Evolutionary conservation across 2,329 filamentous ascomycete genomes (phyloP).

Genomic region (Myriosclerotinia scirpicola): DNA sequence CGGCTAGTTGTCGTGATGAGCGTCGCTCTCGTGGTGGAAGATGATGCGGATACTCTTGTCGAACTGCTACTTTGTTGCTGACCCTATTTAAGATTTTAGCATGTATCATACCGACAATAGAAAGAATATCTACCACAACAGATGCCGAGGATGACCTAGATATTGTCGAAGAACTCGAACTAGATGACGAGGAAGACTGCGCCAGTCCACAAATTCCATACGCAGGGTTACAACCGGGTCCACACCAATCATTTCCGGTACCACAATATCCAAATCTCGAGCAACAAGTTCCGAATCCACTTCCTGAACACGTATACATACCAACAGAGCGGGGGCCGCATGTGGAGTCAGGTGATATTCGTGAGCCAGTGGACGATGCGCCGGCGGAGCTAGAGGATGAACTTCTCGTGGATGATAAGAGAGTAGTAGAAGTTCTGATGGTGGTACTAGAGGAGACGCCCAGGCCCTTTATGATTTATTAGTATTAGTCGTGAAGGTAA

Average conservation of each 20-base stretch:
- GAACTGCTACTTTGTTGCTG: neutral
- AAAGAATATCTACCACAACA: neutral
- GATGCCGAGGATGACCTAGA: slow-evolving; percentile 1
- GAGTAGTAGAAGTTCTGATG: neutral
- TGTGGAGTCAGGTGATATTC: neutral
- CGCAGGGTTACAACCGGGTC: neutral
- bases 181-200: neutral
- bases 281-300: slow-evolving; percentile 2
- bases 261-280: slow-evolving; percentile 7
- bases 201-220: slow-evolving; percentile 8
- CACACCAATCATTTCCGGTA: neutral
- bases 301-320: slow-evolving; percentile 2
- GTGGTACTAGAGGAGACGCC: neutral
- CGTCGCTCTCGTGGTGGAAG: neutral
- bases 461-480: neutral
- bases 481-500: neutral
- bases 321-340: neutral
- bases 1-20: neutral
- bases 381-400: neutral
- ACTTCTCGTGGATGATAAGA: neutral
- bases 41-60: neutral
- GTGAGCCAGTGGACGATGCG: neutral
- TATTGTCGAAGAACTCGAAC: neutral
- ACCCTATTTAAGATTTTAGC: neutral
- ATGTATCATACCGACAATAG: neutral